Conservation (phyloP, 2,329 filamentous ascomycete genomes). For the Graphiopsis chlorocephala region DNA sequence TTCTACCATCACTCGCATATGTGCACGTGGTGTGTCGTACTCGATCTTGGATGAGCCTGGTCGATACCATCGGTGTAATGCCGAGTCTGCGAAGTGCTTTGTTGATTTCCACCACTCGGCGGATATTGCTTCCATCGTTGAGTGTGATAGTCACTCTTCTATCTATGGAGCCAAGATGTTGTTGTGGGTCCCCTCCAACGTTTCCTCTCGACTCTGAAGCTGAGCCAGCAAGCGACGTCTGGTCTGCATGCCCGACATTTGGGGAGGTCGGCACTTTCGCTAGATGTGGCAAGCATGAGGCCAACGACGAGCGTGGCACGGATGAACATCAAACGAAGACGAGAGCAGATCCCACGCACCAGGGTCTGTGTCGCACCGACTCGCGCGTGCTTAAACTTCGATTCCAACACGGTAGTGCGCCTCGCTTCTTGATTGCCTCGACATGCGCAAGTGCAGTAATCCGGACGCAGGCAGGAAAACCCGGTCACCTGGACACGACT, state of each 20-base stretch:
- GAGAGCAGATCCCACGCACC: constrained; percentile 1
- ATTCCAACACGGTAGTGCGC: neutral
- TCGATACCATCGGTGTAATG: neutral
- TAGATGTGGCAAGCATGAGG: neutral
- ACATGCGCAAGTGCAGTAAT: neutral
- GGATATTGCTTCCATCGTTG: neutral
- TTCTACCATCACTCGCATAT: neutral
- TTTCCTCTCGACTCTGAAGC: neutral
- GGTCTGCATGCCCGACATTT: neutral
- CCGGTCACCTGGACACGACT: neutral
- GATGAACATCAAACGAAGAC: neutral
- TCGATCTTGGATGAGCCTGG: neutral
- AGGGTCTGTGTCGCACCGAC: neutral
- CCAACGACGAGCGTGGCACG: neutral
- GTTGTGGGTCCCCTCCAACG: neutral
- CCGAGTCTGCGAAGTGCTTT: neutral
- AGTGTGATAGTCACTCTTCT: neutral
- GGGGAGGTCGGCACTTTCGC: neutral
- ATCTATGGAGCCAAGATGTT: neutral
- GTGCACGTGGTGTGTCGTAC: neutral
- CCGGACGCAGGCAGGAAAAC: neutral
- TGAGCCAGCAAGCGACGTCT: neutral
- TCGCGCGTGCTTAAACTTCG: neutral
- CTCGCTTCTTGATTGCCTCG: neutral
- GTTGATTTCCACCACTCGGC: neutral